These are phyloP conservation scores for Lasiosphaeris hirsuta DNA, from an alignment of 495 filamentous ascomycete species.

Conservation along the genomic window DNA sequence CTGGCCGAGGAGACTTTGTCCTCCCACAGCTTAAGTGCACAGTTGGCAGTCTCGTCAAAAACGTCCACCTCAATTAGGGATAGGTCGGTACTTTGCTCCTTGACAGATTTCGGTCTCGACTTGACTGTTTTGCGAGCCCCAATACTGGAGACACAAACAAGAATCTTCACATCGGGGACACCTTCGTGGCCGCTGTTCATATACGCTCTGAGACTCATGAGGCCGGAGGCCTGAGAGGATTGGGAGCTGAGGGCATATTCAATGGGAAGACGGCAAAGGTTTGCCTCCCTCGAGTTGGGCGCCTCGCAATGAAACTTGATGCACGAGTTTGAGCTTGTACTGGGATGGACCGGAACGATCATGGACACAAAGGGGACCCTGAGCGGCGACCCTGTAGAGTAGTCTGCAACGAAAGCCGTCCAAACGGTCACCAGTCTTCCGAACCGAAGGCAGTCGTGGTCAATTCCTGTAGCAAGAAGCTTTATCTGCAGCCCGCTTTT, in stretches of 20 bases:
- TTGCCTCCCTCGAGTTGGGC: slow-evolving; percentile 31
- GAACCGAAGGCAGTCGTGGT: slow-evolving; percentile 33
- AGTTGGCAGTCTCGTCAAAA: slow-evolving; percentile 58
- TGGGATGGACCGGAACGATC: slow-evolving; percentile 23
- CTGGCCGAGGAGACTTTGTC: slow-evolving; percentile 45
- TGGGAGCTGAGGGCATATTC: slow-evolving; percentile 31
- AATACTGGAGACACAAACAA: slow-evolving; percentile 57
- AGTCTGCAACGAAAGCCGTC: slow-evolving; percentile 36
- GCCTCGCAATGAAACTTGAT: slow-evolving; percentile 49
- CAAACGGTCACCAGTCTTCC: slow-evolving; percentile 44
- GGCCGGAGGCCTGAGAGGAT: slow-evolving; percentile 35
- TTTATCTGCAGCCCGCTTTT: slow-evolving; percentile 34
- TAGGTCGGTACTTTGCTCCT: slow-evolving; percentile 28
- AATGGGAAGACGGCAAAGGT: slow-evolving; percentile 45
- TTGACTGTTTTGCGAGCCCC: slow-evolving; percentile 49
- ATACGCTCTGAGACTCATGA: slow-evolving; percentile 56
- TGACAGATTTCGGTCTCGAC: slow-evolving; percentile 35
- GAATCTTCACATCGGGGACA: slow-evolving; percentile 38
- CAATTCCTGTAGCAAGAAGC: slow-evolving; percentile 33
- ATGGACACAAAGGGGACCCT: slow-evolving; percentile 15
- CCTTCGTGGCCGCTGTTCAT: slow-evolving; percentile 44
- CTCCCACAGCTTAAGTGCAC: slow-evolving; percentile 53
- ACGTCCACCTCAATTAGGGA: slow-evolving; percentile 52
- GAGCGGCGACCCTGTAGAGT: background rate
- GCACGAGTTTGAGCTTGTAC: slow-evolving; percentile 33